Evolutionary conservation across 1,284 basidiomycete genomes (phyloP), one percentile per base, ranked within the genome.

Genomic region (Coniferiporia weirii): DNA sequence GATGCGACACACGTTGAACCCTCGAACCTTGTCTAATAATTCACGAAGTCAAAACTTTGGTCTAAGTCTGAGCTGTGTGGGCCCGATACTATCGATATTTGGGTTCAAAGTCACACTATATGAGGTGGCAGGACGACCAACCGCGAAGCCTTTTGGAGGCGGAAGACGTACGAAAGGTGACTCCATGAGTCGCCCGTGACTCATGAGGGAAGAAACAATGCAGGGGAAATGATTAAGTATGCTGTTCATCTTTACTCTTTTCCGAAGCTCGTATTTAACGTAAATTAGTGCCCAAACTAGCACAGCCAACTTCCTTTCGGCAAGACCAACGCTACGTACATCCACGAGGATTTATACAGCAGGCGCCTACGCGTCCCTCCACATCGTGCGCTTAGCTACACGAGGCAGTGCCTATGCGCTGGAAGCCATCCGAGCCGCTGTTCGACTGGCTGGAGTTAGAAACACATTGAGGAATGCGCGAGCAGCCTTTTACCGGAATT

Each of bases 71-170:
- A n/a, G 17, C 8, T n/a, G 17, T 20, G 10, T 46, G 87, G 89
- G 90, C 0, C 90, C 93, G 0, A 71, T 95, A 1, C 93, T 93
- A 0, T 84, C 90, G 1, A 84, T 94, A 60, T 98, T 98, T 69
- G 95, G 95, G 5, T 79, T 97, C 62, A 81, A 95, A 65, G 87
- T 89, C 51, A 91, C 91, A 15, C 91, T 91, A 1, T 96, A 92
- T 69, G 84, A 89, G 52, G 73, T 97, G 40, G 91, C 91, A 0
- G 87, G 82, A 9, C 92, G 89, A 67, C 89, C 93, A 0, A 86
- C 95, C 50, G 73, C 77, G 38, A 91, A 94, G 64, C 91, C 91
- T 0, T 72, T 94, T 1, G 83, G 93, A 80, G 94, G 49, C 83
- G 79, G 65, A 96, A 95, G 72, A 73, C 94, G 20, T 95, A 95